These are phyloP conservation scores for Mentha longifolia DNA, from an alignment of 257 asterid genomes.

Conservation along the genomic window DNA sequence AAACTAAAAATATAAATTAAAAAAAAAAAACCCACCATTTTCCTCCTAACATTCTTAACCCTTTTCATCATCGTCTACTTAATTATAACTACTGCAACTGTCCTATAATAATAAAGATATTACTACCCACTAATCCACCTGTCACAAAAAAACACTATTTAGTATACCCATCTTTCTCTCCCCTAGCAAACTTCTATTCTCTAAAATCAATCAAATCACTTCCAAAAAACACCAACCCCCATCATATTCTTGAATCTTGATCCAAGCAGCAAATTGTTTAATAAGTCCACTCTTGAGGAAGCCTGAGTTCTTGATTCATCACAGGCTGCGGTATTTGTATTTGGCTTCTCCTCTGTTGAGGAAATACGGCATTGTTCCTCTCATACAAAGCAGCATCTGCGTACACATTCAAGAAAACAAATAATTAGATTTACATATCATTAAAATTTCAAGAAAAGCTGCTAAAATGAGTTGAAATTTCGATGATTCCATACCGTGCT, in stretches of 20 bases:
- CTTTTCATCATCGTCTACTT: conserved; percentile 38
- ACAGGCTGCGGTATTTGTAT: conserved; percentile 34
- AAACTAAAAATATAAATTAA: not conserved
- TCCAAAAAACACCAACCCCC: not conserved
- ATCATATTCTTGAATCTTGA: not conserved
- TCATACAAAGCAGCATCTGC: conserved; percentile 30
- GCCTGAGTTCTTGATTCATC: conserved; percentile 53
- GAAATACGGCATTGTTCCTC: conserved; percentile 24
- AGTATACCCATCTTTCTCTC: conserved; percentile 22
- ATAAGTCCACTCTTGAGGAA: conserved; percentile 87
- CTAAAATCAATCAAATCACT: conserved; percentile 9
- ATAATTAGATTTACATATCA: no score
- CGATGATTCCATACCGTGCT: conserved; percentile 34
- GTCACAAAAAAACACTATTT: conserved; percentile 17
- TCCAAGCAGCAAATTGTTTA: conserved; percentile 14
- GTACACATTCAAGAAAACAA: not conserved
- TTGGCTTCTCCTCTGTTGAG: conserved; percentile 38
- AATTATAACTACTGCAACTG: conserved; percentile 22
- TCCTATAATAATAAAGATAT: conserved; percentile 8
- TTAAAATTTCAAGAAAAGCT: not conserved
- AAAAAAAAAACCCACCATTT: not conserved
- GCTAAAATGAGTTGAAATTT: not conserved
- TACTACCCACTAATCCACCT: conserved; percentile 25
- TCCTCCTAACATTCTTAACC: conserved; percentile 26
- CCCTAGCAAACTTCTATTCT: conserved; percentile 14